A percentile compares a stretch with the other conserved stretches of the same genome.
These are phyloP conservation scores for Epichloe hybrida DNA, from an alignment of 2,329 filamentous ascomycete species.

Conservation along the genomic window DNA sequence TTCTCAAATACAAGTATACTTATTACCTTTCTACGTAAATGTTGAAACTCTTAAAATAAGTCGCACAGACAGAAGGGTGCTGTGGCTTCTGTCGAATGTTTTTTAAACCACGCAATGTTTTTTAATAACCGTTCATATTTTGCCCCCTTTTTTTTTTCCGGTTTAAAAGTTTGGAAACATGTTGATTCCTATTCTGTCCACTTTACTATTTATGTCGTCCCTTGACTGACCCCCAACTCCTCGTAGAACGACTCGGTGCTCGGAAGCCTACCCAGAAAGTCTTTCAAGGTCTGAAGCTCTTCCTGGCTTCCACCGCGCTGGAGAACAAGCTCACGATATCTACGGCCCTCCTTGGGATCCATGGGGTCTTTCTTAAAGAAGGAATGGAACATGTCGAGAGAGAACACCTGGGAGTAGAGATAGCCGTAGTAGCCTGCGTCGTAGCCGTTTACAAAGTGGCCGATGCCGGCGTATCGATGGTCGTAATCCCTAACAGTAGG, in stretches of 20 bases:
- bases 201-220: neutral
- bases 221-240: constrained; percentile 44
- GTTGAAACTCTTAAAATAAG: too few species aligned
- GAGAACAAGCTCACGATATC: constrained; percentile 66
- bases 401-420: constrained; percentile 65
- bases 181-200: neutral
- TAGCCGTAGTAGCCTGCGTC: constrained; percentile 76
- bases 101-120: too few species aligned
- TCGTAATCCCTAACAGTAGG: constrained; percentile 46
- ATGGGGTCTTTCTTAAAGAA: constrained; percentile 70
- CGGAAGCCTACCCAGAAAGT: constrained; percentile 65
- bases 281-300: constrained; percentile 66
- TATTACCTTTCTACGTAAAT: neutral
- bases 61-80: too few species aligned
- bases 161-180: neutral
- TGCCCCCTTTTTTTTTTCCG: neutral
- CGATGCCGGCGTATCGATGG: constrained; percentile 66
- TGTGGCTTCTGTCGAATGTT: too few species aligned
- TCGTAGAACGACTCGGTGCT: constrained; percentile 69
- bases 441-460: constrained; percentile 72
- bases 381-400: constrained; percentile 72
- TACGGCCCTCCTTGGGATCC: constrained; percentile 57
- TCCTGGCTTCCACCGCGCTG: constrained; percentile 67
- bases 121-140: neutral
- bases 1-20: neutral